Evolutionary conservation across 202 grass and related monocot genomes (phyloP).

Genomic region (Bolboschoenoplectus hybrid): DNA sequence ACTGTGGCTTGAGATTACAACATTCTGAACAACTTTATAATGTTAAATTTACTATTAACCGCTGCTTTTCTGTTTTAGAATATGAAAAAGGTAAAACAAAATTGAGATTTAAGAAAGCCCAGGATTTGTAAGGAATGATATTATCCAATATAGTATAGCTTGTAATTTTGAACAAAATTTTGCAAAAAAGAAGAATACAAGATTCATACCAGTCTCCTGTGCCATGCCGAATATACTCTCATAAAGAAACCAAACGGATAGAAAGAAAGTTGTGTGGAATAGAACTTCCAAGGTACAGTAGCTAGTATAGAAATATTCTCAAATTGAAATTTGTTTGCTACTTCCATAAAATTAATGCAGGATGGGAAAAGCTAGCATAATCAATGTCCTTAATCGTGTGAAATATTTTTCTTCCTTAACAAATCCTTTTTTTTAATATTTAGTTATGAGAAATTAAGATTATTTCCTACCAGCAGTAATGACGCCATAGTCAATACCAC

Average conservation of each 20-base stretch:
- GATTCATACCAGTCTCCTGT: slow-evolving; percentile 28
- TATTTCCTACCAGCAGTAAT: slow-evolving; percentile 35
- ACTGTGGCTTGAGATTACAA: not conserved
- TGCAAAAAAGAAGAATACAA: slow-evolving; percentile 20
- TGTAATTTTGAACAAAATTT: not conserved
- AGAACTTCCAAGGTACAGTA: not conserved
- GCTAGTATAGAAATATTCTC: not conserved
- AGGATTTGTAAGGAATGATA: slow-evolving; percentile 6
- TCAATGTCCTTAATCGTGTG: not conserved
- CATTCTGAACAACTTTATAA: not conserved
- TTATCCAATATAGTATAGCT: not conserved
- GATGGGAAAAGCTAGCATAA: not conserved
- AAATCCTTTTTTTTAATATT: not conserved
- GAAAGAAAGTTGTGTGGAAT: not conserved
- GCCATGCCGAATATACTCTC: slow-evolving; percentile 8
- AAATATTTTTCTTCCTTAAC: not conserved
- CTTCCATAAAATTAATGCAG: not conserved
- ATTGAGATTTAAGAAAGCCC: not conserved
- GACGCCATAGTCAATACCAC: slow-evolving; percentile 41
- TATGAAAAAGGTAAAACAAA: not conserved
- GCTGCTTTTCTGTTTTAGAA: not conserved
- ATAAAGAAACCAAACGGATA: not conserved
- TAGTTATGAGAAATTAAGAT: slow-evolving; percentile 11
- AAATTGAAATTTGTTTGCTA: not conserved
- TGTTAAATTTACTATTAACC: slow-evolving; percentile 7